Evolutionary conservation across 2,329 filamentous ascomycete genomes (phyloP), one percentile per base, ranked within the genome.

Genomic region (Huntiella savannae): DNA sequence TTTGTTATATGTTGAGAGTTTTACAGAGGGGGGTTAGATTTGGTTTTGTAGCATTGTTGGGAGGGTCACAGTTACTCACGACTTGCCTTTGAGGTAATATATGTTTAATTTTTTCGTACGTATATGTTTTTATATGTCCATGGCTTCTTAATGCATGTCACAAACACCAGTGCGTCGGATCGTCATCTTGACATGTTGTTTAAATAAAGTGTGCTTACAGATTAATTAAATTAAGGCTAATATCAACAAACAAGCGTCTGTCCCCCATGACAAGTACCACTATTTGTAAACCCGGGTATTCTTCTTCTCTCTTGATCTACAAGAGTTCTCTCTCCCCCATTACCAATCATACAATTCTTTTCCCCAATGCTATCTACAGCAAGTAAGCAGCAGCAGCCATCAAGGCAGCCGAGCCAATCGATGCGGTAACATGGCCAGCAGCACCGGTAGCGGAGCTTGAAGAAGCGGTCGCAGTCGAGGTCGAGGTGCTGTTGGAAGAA

Each of bases 311-410:
- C 35, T 15, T 8, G 22, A 28, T 28, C 16, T 43, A 35, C 16
- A 13, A n/a, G 5, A 33, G 28, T 5, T 32, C 11, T 33, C 8
- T 4, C 11, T 16, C 13, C 17, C 15, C 8, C 11, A 22, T 12
- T 22, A 40, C 17, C 11, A 12, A 12, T 22, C 38, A 19, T 22
- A 16, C 16, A 8, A 28, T 28, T 28, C 22, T 28, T 28, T 28
- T 28, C 22, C 10, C 7, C 22, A 28, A 17, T 33, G 3, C 16
- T 33, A 39, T 38, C 38, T 45, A 50, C 36, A 50, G 19, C 17
- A 50, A 15, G 13, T 50, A 50, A 35, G 41, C 48, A 19, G 48
- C 48, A 28, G 45, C 48, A 16, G 48, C 48, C 16, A 50, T 35
- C 11, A 50, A 37, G 12, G 45, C 48, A 10, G 48, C 48, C 17